Percentiles rank a stretch among this genome's conserved stretches.
Conservation (phyloP, 805 yeast species). For the Candida tallmaniae region DNA sequence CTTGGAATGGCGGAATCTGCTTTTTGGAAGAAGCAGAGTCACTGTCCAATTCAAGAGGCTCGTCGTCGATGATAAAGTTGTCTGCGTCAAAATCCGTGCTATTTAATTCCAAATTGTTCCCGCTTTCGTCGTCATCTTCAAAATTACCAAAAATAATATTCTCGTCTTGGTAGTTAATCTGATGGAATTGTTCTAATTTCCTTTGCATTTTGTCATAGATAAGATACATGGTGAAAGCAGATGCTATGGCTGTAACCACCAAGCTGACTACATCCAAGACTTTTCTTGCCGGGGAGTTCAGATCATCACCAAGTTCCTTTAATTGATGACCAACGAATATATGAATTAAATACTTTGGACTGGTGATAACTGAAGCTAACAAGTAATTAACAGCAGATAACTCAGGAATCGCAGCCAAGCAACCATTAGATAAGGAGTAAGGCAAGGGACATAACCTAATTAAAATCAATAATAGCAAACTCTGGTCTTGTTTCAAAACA, state of each 20-base stretch:
- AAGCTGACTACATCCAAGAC: conserved; percentile 63
- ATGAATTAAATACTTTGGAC: conserved; percentile 79
- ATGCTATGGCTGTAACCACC: conserved; percentile 48
- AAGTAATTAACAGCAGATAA: conserved; percentile 58
- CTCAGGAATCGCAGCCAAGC: conserved; percentile 82
- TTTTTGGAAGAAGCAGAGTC: not conserved
- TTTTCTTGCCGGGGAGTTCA: conserved; percentile 46
- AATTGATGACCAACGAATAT: conserved; percentile 75
- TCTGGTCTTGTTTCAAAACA: conserved; percentile 60
- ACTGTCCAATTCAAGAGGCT: conserved; percentile 18
- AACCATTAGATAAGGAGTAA: conserved; percentile 88
- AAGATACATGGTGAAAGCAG: conserved; percentile 59
- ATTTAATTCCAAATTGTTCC: conserved; percentile 27
- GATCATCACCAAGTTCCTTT: conserved; percentile 58
- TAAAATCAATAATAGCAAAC: conserved; percentile 60
- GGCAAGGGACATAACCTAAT: conserved; percentile 89
- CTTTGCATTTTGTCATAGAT: conserved; percentile 54
- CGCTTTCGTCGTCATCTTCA: conserved; percentile 32
- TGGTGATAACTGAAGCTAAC: conserved; percentile 66
- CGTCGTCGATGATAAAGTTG: conserved; percentile 37
- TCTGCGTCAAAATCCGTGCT: conserved; percentile 37
- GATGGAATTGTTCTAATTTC: conserved; percentile 27
- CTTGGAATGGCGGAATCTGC: not conserved
- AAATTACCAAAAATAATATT: conserved; percentile 37
- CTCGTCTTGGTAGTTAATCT: conserved; percentile 17